Conservation (phyloP, 2,329 filamentous ascomycete species). For the Aureobasidium sp. region DNA sequence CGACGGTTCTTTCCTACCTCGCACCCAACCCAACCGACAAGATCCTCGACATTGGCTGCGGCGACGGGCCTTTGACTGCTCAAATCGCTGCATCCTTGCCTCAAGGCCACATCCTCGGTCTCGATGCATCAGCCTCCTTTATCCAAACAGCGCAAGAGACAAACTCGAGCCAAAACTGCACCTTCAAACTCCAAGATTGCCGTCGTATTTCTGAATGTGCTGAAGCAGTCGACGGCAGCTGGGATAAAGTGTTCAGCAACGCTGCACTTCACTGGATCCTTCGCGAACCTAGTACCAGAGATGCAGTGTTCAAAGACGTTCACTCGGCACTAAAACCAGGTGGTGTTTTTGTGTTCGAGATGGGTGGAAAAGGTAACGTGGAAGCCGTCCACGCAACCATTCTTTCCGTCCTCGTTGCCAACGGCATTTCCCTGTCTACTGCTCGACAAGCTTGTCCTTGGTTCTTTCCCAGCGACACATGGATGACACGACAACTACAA, state of each 20-base stretch:
- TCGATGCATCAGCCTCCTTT: constrained; percentile 33
- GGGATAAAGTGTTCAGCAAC: constrained; percentile 35
- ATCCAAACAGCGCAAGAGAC: constrained; percentile 26
- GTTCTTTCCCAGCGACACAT: constrained; percentile 61
- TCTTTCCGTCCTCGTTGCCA: constrained; percentile 41
- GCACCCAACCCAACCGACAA: constrained; percentile 24
- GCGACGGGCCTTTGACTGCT: constrained; percentile 32
- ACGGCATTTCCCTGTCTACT: constrained; percentile 42
- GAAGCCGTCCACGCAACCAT: constrained; percentile 53
- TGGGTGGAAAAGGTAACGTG: constrained; percentile 63
- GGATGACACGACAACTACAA: constrained; percentile 39
- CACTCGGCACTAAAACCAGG: constrained; percentile 44
- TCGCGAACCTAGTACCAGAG: constrained; percentile 34
- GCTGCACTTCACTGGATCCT: constrained; percentile 43
- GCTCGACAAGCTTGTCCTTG: constrained; percentile 51
- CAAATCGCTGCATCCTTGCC: constrained; percentile 24
- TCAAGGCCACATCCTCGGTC: constrained; percentile 26
- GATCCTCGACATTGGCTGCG: constrained; percentile 33
- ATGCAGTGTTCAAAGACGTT: constrained; percentile 46
- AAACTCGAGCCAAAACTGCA: constrained; percentile 18
- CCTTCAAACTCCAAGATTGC: constrained; percentile 26
- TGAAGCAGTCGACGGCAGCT: constrained; percentile 19
- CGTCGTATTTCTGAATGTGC: constrained; percentile 18
- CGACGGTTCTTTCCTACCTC: constrained; percentile 29
- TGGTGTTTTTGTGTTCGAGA: constrained; percentile 58